Conservation (phyloP, 441 rosid genomes). For the Erysimum pusillum region DNA sequence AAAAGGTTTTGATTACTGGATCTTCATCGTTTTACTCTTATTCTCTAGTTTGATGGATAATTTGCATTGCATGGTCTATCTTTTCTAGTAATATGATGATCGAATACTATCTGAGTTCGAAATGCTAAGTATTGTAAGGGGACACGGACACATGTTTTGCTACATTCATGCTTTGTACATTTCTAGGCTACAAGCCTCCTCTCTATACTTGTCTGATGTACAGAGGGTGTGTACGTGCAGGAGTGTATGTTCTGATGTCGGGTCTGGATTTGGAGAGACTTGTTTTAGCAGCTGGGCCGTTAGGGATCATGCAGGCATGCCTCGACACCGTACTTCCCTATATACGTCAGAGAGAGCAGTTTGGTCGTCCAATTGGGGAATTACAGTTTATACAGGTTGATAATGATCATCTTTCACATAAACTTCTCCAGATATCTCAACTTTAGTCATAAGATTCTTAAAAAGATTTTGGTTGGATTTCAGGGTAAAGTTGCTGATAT, state of each 20-base stretch:
- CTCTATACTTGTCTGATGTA: constrained; percentile 24
- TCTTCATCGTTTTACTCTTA: constrained; percentile 33
- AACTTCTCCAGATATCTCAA: constrained; percentile 5
- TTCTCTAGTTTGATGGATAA: constrained; percentile 5
- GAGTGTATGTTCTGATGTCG: constrained; percentile 96
- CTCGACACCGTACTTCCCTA: constrained; percentile 95
- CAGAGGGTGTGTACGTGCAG: constrained; percentile 52
- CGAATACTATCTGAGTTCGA: constrained; percentile 4
- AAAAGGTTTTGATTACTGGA: constrained; percentile 66
- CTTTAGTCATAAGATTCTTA: constrained; percentile 18
- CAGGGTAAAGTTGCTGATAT: constrained; percentile 98
- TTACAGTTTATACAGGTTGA: constrained; percentile 93
- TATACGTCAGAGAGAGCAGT: constrained; percentile 81
- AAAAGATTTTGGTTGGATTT: background rate
- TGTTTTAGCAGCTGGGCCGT: constrained; percentile 91
- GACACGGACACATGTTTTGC: background rate
- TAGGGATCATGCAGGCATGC: constrained; percentile 97
- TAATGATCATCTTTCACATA: constrained; percentile 29
- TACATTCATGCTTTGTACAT: constrained; percentile 10
- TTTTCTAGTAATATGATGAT: background rate
- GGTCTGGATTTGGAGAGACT: constrained; percentile 96
- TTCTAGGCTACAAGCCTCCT: background rate
- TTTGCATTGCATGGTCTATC: background rate
- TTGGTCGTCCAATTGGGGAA: constrained; percentile 92
- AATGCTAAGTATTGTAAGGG: background rate